Evolutionary conservation across 148 eudicot species (phyloP), one percentile per base, ranked within the genome.

Genomic region (Rhododendron ovatum): DNA sequence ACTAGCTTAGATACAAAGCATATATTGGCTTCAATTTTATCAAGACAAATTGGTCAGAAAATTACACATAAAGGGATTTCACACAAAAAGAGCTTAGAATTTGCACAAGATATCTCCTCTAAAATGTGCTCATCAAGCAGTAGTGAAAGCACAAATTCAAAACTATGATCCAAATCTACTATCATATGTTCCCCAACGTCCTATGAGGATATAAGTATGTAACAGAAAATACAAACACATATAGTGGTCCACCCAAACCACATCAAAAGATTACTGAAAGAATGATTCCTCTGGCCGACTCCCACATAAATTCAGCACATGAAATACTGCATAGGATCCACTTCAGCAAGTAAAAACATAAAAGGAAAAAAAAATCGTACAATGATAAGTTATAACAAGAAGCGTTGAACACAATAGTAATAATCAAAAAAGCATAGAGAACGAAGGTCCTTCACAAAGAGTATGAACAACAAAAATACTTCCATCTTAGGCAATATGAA

Each of bases 361-460:
- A 77, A 39, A 18, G 45, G 22, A 7, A 4, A 10, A 22, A 14
- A 80, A 51, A 28, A 3, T 28, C 12, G 18, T 47, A 80, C 48
- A 12, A 47, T 43, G 22, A 41, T 22, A 47, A n/a, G 7, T 17
- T 12, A 47, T 22, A 28, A 51, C 39, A 24, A 4, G 37, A 5
- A 50, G 63, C 63, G 10, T 13, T 14, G 33, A 11, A 80, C 35
- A 80, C n/a, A 12, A 45, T 28, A 28, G 53, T 15, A 50, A 28
- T 50, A 15, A 15, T 51, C 5, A 18, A 17, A 80, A 45, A 50
- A 80, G 22, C 61, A 80, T 26, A 50, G 61, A 80, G 82, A 47
- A 48, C 13, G 22, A 71, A 11, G 53, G 86, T 84, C 65, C 79
- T 37, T 75, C 81, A 84, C 81, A 37, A 76, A 59, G 13, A n/a